phyloP scores from a whole-genome alignment of 805 yeast genomes.

The Kodamaea kaohsiungensis region DNA sequence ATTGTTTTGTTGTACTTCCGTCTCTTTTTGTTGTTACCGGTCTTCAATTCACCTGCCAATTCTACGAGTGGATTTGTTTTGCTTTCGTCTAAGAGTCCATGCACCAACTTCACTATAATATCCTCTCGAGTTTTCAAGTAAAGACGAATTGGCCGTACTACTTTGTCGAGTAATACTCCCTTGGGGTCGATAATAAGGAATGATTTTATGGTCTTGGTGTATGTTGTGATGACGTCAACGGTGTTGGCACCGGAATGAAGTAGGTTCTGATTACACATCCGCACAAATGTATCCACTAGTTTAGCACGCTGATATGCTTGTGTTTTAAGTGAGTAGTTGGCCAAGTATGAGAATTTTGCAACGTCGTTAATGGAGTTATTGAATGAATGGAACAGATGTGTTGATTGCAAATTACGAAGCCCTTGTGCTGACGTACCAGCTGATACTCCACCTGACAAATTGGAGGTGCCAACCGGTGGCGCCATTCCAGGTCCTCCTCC shows the following conservation, averaged over 20 bases:
- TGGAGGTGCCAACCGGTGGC: not conserved
- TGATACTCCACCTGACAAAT: no score
- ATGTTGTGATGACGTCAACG: constrained; percentile 63
- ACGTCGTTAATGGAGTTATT: constrained; percentile 1
- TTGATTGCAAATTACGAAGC: constrained; percentile 2
- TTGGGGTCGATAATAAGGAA: constrained; percentile 81
- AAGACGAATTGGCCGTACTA: constrained; percentile 71
- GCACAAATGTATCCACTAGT: constrained; percentile 52
- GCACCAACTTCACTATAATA: constrained; percentile 65
- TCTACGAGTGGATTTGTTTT: constrained; percentile 50
- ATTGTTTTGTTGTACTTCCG: not conserved
- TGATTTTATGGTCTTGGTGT: constrained; percentile 68
- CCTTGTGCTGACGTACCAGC: not conserved
- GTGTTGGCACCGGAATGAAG: constrained; percentile 86
- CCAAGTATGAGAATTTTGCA: constrained; percentile 15
- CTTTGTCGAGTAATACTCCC: constrained; percentile 79
- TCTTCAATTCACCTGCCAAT: constrained; percentile 53
- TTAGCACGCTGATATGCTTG: constrained; percentile 48
- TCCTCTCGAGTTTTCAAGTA: constrained; percentile 75
- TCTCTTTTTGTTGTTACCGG: constrained; percentile 10
- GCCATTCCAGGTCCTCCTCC: not conserved
- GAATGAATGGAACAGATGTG: constrained; percentile 8
- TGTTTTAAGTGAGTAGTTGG: constrained; percentile 20
- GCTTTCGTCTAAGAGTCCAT: constrained; percentile 59
- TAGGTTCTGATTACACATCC: constrained; percentile 44